phyloP scores from a whole-genome alignment of 805 yeast species.

The Nakazawaea ishiwadae region DNA sequence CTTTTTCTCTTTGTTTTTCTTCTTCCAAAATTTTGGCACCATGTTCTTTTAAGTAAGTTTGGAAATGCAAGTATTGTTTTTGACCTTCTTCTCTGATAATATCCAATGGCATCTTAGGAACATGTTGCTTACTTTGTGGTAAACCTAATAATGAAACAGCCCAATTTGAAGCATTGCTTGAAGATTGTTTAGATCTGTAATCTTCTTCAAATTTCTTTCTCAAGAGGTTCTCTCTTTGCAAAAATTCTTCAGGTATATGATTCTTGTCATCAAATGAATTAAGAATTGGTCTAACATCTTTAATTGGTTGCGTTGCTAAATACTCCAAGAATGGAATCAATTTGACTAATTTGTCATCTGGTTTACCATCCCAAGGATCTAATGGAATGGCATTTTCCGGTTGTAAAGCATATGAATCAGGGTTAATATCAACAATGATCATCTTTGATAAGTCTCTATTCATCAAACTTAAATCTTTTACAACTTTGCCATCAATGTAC shows the following conservation, averaged over 20 bases:
- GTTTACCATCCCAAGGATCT: conserved; percentile 80
- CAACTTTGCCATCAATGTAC: conserved; percentile 80
- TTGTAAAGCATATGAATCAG: conserved; percentile 69
- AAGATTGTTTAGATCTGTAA: conserved; percentile 32
- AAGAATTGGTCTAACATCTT: conserved; percentile 88
- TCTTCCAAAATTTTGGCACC: conserved; percentile 72
- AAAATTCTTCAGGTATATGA: conserved; percentile 73
- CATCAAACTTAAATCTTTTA: conserved; percentile 85
- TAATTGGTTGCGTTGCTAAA: conserved; percentile 77
- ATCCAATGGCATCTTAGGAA: conserved; percentile 80
- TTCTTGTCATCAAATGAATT: conserved; percentile 64
- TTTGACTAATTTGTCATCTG: conserved; percentile 74
- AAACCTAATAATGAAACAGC: conserved; percentile 63
- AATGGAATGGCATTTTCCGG: conserved; percentile 92
- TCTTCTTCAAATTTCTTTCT: conserved; percentile 68
- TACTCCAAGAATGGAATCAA: conserved; percentile 93
- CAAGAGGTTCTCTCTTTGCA: conserved; percentile 67
- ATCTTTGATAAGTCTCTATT: conserved; percentile 88
- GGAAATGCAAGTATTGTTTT: conserved; percentile 78
- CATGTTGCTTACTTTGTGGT: conserved; percentile 36
- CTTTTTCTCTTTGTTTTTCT: conserved; percentile 76
- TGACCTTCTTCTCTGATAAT: conserved; percentile 89
- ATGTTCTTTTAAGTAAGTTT: conserved; percentile 52
- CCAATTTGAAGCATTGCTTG: conserved; percentile 45
- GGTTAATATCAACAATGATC: conserved; percentile 73